Evolutionary conservation across 345 rosid species (phyloP), one percentile per base, ranked within the genome.

Genomic region (Aquilaria sinensis): DNA sequence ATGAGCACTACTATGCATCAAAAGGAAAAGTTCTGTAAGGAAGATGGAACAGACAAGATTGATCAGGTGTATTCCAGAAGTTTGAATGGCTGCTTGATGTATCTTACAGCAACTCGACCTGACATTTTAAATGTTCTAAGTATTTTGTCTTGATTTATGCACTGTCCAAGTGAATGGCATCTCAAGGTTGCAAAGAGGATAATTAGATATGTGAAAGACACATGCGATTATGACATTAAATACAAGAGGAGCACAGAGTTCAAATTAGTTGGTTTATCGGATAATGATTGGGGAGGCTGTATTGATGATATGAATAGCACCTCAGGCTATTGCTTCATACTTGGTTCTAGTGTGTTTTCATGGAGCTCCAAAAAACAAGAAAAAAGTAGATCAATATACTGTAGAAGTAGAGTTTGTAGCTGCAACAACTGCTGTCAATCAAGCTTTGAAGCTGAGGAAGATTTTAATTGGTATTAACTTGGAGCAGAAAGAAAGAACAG

Each of bases 111-210:
- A 52, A 63, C n/a, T n/a, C n/a, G 32, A 7, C 63, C 33, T 6
- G 10, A 43, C 31, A 41, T 58, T 41, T 37, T 58, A 4, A 16
- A 63, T 34, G 1, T 33, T 52, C 8, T 63, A 12, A 63, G 58
- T 13, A 31, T 63, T 30, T 13, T 64, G 29, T 54, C 60, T 23
- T 12, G 43, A 10, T 64, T 53, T n/a, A 54, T 64, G 60, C 52
- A 54, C 8, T 41, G 23, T 52, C 5, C 33, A 63, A 58, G 49
- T 37, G 30, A 58, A 58, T 13, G 3, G 1, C 62, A 58, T 58
- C 31, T 58, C 16, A n/a, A 30, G 10, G 49, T 48, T 37, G 50
- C 62, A 16, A 58, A 58, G 7, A 58, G 50, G 49, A 29, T 58
- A 2, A 15, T 57, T 4, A 31, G 60, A 14, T 33, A 57, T 31